Evolutionary conservation across 129 eudicot genomes (phyloP), one percentile per base, ranked within the genome.

Genomic region (Lactuca saligna): DNA sequence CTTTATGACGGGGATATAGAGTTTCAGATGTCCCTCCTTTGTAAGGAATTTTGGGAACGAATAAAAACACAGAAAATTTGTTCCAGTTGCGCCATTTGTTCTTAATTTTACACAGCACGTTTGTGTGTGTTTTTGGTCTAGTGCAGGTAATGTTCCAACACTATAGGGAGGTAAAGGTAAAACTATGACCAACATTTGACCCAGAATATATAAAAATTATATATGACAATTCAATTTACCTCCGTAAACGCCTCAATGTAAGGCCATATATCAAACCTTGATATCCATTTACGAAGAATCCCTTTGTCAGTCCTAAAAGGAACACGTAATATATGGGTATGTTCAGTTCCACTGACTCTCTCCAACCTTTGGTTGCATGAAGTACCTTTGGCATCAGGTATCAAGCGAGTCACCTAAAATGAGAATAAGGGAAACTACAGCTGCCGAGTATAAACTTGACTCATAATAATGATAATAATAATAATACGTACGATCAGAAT

Each of bases 191-290:
- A 20, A 20, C 20, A 20, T 20, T 20, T n/a, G 46, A 34, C 44
- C 44, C 44, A 38, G 38, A 1, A 34, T 34, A 34, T 7, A 16
- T 14, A 65, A 38, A 12, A 15, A 16, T 5, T 20, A 25, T 25
- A 25, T 34, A 32, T 9, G 34, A 4, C 0, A 50, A 41, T 42
- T 17, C 8, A 5, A 35, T 39, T 48, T 3, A 89, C 99, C 99
- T 82, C 85, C 2, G 99, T 54, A 76, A 85, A 94, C 25, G 71
- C 71, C 81, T 94, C 99, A 64, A 94, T 66, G 57, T 94, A 94
- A 46, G 99, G 99, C 99, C 99, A 94, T 16, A 94, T 80, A 66
- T 94, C 99, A 57, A 89, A 94, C 74, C 99, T 87, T 61, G 99
- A 94, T 65, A 94, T 85, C 99, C 99, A 94, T 81, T 89, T 81